Evolutionary conservation across 129 eudicot species (phyloP).

Genomic region (Apium graveolens): DNA sequence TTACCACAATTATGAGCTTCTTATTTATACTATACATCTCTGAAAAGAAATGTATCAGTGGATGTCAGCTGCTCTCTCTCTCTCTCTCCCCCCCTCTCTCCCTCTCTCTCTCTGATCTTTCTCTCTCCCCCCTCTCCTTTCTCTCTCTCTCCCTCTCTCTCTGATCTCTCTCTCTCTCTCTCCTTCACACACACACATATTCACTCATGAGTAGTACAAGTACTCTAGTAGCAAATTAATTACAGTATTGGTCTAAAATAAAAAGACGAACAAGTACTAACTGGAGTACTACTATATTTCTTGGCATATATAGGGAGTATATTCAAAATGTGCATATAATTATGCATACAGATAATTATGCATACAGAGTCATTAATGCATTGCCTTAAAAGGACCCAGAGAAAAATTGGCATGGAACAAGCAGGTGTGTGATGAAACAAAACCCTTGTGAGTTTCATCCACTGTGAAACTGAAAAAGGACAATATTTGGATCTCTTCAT

Average conservation of each 20-base stretch:
- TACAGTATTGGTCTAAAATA: neutral
- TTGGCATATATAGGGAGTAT: constrained; percentile 6
- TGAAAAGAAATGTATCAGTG: neutral
- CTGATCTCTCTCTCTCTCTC: neutral
- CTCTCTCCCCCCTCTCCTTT: neutral
- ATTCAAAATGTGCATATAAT: neutral
- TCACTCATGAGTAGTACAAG: no score
- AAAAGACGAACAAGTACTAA: neutral
- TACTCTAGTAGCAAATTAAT: neutral
- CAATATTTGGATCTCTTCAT: constrained; percentile 18
- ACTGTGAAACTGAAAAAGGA: constrained; percentile 35
- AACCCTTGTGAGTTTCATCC: constrained; percentile 21
- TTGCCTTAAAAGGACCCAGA: constrained; percentile 23
- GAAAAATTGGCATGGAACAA: constrained; percentile 16
- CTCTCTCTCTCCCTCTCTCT: neutral
- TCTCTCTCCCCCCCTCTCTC: neutral
- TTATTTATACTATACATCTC: neutral
- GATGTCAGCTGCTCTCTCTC: neutral
- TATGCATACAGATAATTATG: constrained; percentile 18
- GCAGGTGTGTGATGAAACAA: constrained; percentile 20
- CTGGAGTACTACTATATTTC: neutral
- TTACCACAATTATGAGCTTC: constrained; percentile 27
- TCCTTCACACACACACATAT: no score
- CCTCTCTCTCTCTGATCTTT: neutral
- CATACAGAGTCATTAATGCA: constrained; percentile 37